Percentiles rank a stretch among this genome's conserved stretches.
These are phyloP conservation scores for Tylopilus subfusipes DNA, from an alignment of 768 basidiomycete species.

Conservation along the genomic window DNA sequence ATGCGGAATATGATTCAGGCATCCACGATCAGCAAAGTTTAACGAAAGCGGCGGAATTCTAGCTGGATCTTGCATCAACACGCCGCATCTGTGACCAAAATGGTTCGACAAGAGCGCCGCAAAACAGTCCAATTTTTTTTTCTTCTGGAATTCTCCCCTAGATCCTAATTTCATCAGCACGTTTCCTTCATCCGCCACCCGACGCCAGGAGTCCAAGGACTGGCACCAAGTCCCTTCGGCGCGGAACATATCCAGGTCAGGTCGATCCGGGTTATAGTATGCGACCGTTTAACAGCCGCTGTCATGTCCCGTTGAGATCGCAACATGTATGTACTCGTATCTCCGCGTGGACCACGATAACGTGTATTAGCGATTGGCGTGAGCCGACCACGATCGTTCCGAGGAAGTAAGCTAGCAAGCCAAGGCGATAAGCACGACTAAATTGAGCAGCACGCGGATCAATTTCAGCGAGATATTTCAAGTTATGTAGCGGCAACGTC, in stretches of 20 bases:
- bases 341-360: background rate
- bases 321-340: background rate
- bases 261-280: background rate
- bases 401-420: background rate
- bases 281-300: background rate
- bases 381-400: background rate
- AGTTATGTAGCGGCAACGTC: background rate
- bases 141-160: background rate
- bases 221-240: background rate
- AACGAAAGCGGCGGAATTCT: background rate
- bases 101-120: background rate
- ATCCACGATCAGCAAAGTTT: background rate
- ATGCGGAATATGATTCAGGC: background rate
- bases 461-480: background rate
- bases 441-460: background rate
- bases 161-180: conserved; percentile 10
- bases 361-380: background rate
- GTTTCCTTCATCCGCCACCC: conserved; percentile 5
- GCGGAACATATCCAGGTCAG: conserved; percentile 6
- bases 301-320: background rate
- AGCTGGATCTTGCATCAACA: background rate
- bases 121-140: background rate
- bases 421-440: background rate
- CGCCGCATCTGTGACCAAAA: background rate
- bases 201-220: background rate